phyloP scores from a whole-genome alignment of 179 eudicot species.

The Monotropa hypopitys region DNA sequence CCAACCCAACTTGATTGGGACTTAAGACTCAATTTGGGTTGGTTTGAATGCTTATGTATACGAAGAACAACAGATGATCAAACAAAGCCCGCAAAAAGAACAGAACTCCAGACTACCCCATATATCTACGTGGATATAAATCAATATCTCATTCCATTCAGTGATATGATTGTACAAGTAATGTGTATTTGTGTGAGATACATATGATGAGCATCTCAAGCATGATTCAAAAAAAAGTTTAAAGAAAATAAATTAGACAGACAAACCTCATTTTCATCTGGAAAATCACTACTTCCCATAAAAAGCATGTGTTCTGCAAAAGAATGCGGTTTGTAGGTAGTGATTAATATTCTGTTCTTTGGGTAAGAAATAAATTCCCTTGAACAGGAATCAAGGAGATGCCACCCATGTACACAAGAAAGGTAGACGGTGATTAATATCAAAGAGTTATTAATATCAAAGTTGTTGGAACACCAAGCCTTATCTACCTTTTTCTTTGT shows the following conservation, averaged over 20 bases:
- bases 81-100: not conserved
- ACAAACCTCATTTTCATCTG: constrained; percentile 93
- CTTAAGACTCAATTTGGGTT: too few species aligned
- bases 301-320: constrained; percentile 90
- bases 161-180: not conserved
- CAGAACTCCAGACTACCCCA: not conserved
- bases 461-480: not conserved
- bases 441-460: not conserved
- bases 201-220: not conserved
- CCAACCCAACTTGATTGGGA: too few species aligned
- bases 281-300: constrained; percentile 94
- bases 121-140: not conserved
- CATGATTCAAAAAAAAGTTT: not conserved
- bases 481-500: not conserved
- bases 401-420: too few species aligned
- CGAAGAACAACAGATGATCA: too few species aligned
- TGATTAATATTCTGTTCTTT: not conserved
- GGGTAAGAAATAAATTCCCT: too few species aligned
- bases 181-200: not conserved
- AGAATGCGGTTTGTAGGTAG: not conserved
- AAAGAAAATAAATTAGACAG: not conserved
- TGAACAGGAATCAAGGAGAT: too few species aligned
- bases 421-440: too few species aligned
- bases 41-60: too few species aligned
- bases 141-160: not conserved